Evolutionary conservation across 306 rosid genomes (phyloP).

Genomic region (Gillenia trifoliata): DNA sequence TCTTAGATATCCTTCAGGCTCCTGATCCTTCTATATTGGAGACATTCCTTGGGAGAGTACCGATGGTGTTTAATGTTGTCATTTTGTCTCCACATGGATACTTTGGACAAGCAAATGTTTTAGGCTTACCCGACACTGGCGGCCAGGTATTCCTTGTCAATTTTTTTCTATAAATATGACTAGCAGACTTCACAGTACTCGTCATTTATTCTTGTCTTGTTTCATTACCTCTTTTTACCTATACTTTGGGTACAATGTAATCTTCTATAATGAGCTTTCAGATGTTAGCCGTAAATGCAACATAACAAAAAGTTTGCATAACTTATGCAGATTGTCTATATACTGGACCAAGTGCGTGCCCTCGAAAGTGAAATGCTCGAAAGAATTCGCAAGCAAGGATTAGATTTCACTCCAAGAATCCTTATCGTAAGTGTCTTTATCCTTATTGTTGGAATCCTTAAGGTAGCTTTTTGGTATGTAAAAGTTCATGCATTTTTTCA

Average conservation of each 20-base stretch:
- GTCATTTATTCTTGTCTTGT: not conserved
- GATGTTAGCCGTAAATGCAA: not conserved
- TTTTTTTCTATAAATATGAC: not conserved
- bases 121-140: conserved; percentile 97
- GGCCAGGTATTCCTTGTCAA: conserved; percentile 65
- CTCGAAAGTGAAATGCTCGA: conserved; percentile 72
- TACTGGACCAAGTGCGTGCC: conserved; percentile 83
- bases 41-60: conserved; percentile 84
- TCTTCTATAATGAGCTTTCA: not conserved
- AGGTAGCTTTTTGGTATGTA: not conserved
- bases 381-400: conserved; percentile 66
- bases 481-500: not conserved
- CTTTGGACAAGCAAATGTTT: conserved; percentile 87
- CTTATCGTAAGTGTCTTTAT: conserved; percentile 48
- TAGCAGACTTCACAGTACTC: conserved; percentile 8
- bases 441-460: not conserved
- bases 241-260: not conserved
- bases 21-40: conserved; percentile 84
- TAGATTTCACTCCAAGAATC: conserved; percentile 59
- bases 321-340: conserved; percentile 61
- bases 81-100: conserved; percentile 80
- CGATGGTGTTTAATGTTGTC: conserved; percentile 75
- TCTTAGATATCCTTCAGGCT: conserved; percentile 82
- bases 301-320: not conserved
- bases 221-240: not conserved